Base-by-base conservation (phyloP, 805 yeast genomes). In the Blastobotrys attinorum region DNA sequence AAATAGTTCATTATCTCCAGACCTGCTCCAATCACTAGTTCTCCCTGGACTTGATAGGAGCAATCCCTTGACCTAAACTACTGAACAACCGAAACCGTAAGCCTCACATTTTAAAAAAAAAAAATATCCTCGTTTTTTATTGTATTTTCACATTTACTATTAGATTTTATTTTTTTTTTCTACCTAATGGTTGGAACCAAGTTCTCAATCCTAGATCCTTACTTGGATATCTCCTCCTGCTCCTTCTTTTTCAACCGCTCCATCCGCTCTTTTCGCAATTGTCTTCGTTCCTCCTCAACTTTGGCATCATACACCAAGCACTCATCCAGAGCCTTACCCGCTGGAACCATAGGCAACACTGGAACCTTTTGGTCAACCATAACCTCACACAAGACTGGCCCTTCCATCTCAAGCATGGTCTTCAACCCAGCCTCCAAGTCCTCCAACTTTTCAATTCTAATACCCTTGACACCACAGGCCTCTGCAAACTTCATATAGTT, bases 291-390 rank as follows among this genome's bases (percentile, higher is more conserved):
- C 8, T 43, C 45, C 42, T 52, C 56, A 20, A 52, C 82, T 55
- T 76, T 83, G 37, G 87, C 80, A 62, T 90, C 96, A 66, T 81
- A 92, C 38, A 75, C 73, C 53, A 92, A 83, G 63, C 90, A 89
- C 66, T 92, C 97, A 60, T 92, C 90, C 58, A 92, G 74, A 51
- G 84, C 96, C 65, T 84, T 86, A 56, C 97, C 98, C 48, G 80
- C 95, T 43, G 98, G 95, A 43, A 92, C 97, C 95, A 92, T 88
- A 45, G 98, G 98, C 63, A 92, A 75, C 48, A 92, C 97, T 42
- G 97, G 96, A 39, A 90, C 96, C 73, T 83, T 83, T 60, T 75
- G 72, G 69, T 89, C 97, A 25, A 88, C 92, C 40, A 80, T 58
- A 36, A 88, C 97, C 72, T 92, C 98, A 59, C 90, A 67, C 60